phyloP scores from a whole-genome alignment of 75 land plant species.

The Cunninghamia lanceolata region DNA sequence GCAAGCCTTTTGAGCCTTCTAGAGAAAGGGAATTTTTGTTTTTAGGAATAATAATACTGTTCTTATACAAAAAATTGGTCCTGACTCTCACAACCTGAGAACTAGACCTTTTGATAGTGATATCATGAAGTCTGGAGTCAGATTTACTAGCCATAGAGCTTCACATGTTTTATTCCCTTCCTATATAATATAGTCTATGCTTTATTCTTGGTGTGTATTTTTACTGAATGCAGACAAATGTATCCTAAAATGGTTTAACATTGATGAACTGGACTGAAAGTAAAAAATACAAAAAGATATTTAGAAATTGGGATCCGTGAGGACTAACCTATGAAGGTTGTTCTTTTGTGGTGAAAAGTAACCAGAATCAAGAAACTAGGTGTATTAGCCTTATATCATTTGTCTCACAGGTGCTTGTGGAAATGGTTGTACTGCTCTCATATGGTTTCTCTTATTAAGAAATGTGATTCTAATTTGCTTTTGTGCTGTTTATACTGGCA shows the following conservation, averaged over 20 bases:
- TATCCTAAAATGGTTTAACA: neutral
- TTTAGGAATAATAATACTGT: neutral
- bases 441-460: no score
- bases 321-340: neutral
- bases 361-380: no score
- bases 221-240: neutral
- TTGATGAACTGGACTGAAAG: neutral
- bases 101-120: neutral
- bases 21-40: neutral
- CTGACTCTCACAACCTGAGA: neutral
- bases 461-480: no score
- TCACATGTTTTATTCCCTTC: neutral
- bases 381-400: no score
- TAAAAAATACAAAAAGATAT: neutral
- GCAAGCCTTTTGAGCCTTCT: neutral
- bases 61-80: neutral
- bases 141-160: neutral
- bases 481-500: no score
- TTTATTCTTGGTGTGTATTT: no score
- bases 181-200: neutral
- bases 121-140: neutral
- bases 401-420: no score
- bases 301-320: neutral
- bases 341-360: neutral
- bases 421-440: no score